Evolutionary conservation across 495 filamentous ascomycete genomes (phyloP).

Genomic region (Thermothielavioides terrestris): DNA sequence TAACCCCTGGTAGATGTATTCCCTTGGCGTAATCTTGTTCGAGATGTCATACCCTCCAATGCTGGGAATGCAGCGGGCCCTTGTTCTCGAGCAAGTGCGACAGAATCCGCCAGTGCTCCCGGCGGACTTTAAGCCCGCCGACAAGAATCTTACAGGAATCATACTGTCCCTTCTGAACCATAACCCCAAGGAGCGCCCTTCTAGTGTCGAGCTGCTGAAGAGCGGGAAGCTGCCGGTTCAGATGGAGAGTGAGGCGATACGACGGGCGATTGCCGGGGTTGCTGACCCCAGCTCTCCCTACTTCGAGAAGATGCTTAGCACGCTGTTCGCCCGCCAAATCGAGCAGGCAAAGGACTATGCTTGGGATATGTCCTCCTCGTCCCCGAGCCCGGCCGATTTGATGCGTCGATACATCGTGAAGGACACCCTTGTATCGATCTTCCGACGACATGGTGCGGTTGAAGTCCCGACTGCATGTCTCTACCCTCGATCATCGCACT

Average conservation of each 20-base stretch:
- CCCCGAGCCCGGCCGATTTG: conserved; percentile 48
- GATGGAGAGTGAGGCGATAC: conserved; percentile 85
- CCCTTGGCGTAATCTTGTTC: conserved; percentile 93
- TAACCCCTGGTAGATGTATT: conserved; percentile 67
- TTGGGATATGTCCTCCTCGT: conserved; percentile 65
- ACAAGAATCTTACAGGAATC: conserved; percentile 64
- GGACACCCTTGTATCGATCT: conserved; percentile 65
- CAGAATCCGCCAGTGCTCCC: conserved; percentile 62
- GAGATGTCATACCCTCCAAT: conserved; percentile 87
- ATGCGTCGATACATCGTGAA: conserved; percentile 68
- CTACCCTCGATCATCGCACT: conserved; percentile 74
- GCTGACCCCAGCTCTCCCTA: conserved; percentile 78
- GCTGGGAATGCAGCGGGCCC: conserved; percentile 80
- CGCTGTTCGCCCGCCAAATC: conserved; percentile 63
- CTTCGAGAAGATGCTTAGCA: conserved; percentile 77
- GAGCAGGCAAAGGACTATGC: conserved; percentile 75
- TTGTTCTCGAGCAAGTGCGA: conserved; percentile 62
- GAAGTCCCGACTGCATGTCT: conserved; percentile 64
- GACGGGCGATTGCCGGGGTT: conserved; percentile 68
- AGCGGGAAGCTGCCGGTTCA: conserved; percentile 83
- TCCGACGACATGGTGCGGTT: conserved; percentile 86
- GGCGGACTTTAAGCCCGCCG: conserved; percentile 60
- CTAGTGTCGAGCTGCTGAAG: conserved; percentile 73
- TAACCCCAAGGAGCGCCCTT: conserved; percentile 70
- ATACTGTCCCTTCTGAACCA: conserved; percentile 75